These are phyloP conservation scores for Cicer yamashitae DNA, from an alignment of 306 rosid species.

Conservation along the genomic window DNA sequence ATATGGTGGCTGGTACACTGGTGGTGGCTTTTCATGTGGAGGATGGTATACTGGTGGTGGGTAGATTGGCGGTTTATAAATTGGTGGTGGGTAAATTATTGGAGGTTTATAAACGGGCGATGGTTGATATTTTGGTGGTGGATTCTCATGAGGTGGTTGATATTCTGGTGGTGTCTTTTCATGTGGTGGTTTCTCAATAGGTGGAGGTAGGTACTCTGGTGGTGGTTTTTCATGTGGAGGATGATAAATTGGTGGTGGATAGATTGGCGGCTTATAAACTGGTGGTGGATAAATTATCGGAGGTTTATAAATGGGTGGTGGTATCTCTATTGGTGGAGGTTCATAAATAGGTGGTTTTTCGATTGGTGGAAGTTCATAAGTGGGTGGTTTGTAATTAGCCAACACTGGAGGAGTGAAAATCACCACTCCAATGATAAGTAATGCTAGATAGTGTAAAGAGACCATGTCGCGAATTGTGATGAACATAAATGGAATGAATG, in stretches of 20 bases:
- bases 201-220: background rate
- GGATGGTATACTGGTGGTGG: conserved; percentile 31
- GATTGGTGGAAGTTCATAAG: conserved; percentile 36
- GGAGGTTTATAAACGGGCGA: too few relatives aligned
- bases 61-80: background rate
- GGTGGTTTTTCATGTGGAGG: conserved; percentile 41
- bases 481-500: background rate
- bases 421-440: conserved; percentile 45
- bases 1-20: conserved; percentile 13
- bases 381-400: conserved; percentile 28
- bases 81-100: conserved; percentile 5
- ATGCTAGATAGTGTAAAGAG: conserved; percentile 2
- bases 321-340: conserved; percentile 39
- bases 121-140: conserved; percentile 13
- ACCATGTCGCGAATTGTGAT: conserved; percentile 40
- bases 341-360: conserved; percentile 34
- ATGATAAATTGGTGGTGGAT: background rate
- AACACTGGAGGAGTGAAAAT: conserved; percentile 35
- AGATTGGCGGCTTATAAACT: conserved; percentile 22
- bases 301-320: conserved; percentile 21
- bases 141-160: conserved; percentile 8
- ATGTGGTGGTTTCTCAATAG: background rate
- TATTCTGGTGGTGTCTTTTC: conserved; percentile 24
- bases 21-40: conserved; percentile 4
- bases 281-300: conserved; percentile 24